Percentiles rank a stretch among this genome's conserved stretches.
Evolutionary conservation across 2,329 filamentous ascomycete species (phyloP).

Genomic region (Penicillium corylophilum): DNA sequence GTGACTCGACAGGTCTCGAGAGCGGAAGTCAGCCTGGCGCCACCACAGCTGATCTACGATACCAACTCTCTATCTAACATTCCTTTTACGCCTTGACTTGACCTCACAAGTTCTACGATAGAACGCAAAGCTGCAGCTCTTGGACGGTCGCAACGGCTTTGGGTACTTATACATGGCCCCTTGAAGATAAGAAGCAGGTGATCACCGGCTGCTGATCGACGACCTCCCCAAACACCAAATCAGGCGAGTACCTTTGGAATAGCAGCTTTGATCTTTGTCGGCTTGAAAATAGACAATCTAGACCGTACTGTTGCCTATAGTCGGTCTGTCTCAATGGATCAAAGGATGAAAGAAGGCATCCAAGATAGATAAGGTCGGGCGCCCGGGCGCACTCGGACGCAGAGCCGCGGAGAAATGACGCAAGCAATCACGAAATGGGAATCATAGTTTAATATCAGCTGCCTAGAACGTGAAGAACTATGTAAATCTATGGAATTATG

Average conservation of each 20-base stretch:
- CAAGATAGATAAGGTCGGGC: neutral
- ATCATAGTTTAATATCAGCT: constrained; percentile 9
- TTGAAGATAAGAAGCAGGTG: constrained; percentile 10
- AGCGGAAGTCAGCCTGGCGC: constrained; percentile 28
- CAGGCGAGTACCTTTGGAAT: neutral
- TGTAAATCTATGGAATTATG: neutral
- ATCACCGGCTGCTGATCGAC: constrained; percentile 9
- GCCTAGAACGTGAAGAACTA: neutral
- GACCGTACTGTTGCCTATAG: neutral
- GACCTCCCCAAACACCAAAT: neutral
- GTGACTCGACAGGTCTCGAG: constrained; percentile 39
- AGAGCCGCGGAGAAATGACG: constrained; percentile 22
- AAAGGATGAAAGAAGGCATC: neutral
- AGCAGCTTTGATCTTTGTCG: neutral
- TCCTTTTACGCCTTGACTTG: neutral
- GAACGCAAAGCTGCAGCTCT: neutral
- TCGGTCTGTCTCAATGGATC: too few relatives aligned
- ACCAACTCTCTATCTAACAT: neutral
- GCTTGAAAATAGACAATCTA: neutral
- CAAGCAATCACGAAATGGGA: constrained; percentile 14
- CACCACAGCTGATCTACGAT: constrained; percentile 12
- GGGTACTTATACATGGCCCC: neutral
- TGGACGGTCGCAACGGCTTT: neutral
- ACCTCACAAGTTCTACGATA: neutral
- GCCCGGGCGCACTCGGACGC: constrained; percentile 4